Evolutionary conservation across 345 rosid genomes (phyloP), one percentile per base, ranked within the genome.

Genomic region (Clarkia xantiana): DNA sequence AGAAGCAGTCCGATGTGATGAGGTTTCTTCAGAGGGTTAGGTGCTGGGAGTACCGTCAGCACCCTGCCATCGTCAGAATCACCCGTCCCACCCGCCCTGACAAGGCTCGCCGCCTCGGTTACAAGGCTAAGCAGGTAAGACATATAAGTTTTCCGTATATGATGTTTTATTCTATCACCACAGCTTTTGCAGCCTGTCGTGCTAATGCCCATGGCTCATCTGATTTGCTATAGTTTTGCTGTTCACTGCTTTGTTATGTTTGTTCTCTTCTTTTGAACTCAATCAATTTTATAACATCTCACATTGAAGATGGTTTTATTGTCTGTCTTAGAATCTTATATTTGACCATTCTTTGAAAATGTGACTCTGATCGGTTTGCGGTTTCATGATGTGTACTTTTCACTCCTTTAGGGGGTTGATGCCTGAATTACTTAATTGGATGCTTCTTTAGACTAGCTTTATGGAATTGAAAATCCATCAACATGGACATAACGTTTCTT

Each of bases 1-100:
- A 84, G 94, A 91, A 91, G 56, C 96, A 86, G 53, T 91, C 98
- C 40, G 98, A 91, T 77, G 98, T 91, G 9, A 91, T 91, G 96
- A 74, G 98, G 64, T 86, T 91, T 51, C 44, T 91, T 62, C 96
- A 80, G 83, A 81, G 97, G 75, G 95, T 90, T 8, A 83, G 97
- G 77, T 90, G 97, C 49, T 90, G 97, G 97, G 98, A 91, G 64
- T 91, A 91, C 59, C 72, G 98, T 0, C 98, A 91, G 61, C 94
- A 81, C 51, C 94, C 98, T 23, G 82, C 98, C 0, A 91, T 91
- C 55, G 96, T 87, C 6, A 79, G 99, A 48, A 81, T 91, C 52
- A 86, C 74, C 41, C 77, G 66, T 42, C 86, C 99, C 18, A 87
- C 98, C 18, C 95, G 96, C 59, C 99, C 98, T 34, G 99, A 91